Base-by-base conservation (phyloP, 2,329 filamentous ascomycete genomes). In the Colletotrichum eleusines region DNA sequence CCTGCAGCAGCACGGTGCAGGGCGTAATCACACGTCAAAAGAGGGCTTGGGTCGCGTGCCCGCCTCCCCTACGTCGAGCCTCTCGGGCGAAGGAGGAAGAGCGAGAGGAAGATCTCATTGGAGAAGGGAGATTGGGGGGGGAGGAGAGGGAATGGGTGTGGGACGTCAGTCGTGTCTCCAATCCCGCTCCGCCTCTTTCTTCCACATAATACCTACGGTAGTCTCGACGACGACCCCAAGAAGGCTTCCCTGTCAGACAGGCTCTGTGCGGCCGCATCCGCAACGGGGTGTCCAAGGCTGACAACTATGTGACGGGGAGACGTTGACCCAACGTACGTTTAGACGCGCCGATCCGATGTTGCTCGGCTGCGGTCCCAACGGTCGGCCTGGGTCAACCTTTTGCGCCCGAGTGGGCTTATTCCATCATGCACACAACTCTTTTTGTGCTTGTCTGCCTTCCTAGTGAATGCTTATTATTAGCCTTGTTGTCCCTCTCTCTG, bases 111-210 rank as follows among this genome's bases (percentile, higher is more conserved):
- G 23, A n/a, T 3, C 38, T 42, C 28, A 20, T 28, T 51, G 48
- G n/a, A 31, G 7, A n/a, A n/a, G n/a, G n/a, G n/a, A n/a, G n/a
- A n/a, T n/a, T n/a, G n/a, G 11, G 48, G 9, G 23, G 23, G 23
- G 23, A 23, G 12, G 9, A 4, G 28, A 35, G 18, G 58, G 44
- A 28, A 26, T 42, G 46, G 50, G 57, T 31, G 57, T 60, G 63
- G 42, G 55, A 71, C 60, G 63, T 51, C 58, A 63, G 64, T 68
- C 64, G 64, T 63, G 68, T 71, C 68, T 68, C 64, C 58, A 68
- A 66, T 68, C 51, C 58, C 50, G 58, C 63, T 65, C 48, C 38
- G 38, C 68, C 64, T 51, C 31, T 26, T n/a, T n/a, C n/a, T n/a
- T n/a, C n/a, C n/a, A n/a, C n/a, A n/a, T n/a, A n/a, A n/a, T n/a